Evolutionary conservation across 805 yeast species (phyloP), one percentile per base, ranked within the genome.

Genomic region (Blastobotrys peoriensis): DNA sequence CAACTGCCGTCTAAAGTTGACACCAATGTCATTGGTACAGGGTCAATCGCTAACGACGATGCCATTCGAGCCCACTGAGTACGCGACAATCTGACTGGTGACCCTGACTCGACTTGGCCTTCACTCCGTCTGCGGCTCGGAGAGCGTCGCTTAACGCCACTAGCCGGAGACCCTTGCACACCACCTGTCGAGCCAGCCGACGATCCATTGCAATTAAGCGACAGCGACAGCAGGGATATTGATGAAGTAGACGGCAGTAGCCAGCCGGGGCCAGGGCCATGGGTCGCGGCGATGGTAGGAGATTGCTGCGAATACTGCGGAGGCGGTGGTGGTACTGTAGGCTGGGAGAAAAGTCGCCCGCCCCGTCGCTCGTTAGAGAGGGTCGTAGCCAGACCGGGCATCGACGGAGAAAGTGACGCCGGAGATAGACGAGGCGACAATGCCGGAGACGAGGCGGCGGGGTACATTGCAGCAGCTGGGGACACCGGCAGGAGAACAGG

Each of bases 201-300:
- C 10, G 30, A 13, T 25, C 10, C 13, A 25, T 25, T 25, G 30
- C 30, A 8, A 25, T 25, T 25, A 35, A 51, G 41, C 20, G 55
- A 51, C 23, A 51, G 44, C 17, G 47, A 41, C 15, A 51, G 42
- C 19, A 51, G 38, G 13, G 55, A 51, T 10, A 51, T 51, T 6
- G 52, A 40, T 10, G 55, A 51, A 3, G 55, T 51, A 40, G 47
- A 41, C 18, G 55, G 52, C 10, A 51, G 44, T 25, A 51, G 46
- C 16, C 27, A 23, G 19, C 19, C n/a, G 16, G 46, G 33, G 18
- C 25, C 15, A 10, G 23, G n/a, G n/a, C 15, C 33, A n/a, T 19
- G 40, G 17, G 18, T 36, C 16, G 23, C 3, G 40, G 17, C 19
- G 22, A 22, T 18, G 15, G 41, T 15, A 21, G 33, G 41, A 16